Conservation (phyloP, 345 rosid species). For the Gossypium stocksii region DNA sequence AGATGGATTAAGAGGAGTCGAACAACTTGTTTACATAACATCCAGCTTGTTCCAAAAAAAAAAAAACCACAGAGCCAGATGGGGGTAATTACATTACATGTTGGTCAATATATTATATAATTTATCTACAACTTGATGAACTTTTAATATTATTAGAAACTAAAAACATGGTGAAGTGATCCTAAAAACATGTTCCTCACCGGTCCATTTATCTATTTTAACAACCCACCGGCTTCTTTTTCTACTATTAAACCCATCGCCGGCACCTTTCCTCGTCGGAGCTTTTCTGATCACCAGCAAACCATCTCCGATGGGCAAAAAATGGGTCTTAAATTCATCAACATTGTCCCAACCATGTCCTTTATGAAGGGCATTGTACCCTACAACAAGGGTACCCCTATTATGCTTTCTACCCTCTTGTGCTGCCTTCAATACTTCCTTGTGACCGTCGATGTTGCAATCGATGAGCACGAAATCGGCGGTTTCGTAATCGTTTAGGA, state of each 20-base stretch:
- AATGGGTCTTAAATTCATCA: slow-evolving; percentile 26
- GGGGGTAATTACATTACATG: background rate
- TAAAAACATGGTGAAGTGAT: slow-evolving; percentile 21
- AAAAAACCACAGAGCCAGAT: background rate
- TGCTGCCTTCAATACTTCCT: slow-evolving; percentile 26
- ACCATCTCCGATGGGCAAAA: slow-evolving; percentile 54
- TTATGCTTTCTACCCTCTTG: slow-evolving; percentile 12
- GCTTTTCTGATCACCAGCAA: slow-evolving; percentile 29
- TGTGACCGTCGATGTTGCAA: slow-evolving; percentile 25
- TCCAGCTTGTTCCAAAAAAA: background rate
- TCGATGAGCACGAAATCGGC: slow-evolving; percentile 49
- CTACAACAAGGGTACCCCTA: slow-evolving; percentile 30
- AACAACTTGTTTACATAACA: background rate
- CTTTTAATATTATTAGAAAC: background rate
- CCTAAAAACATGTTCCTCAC: slow-evolving; percentile 57
- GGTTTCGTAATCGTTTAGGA: slow-evolving; percentile 21
- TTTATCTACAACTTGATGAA: background rate
- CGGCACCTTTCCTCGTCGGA: background rate
- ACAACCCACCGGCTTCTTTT: slow-evolving; percentile 48
- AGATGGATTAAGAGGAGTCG: background rate
- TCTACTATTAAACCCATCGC: background rate
- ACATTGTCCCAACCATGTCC: slow-evolving; percentile 18
- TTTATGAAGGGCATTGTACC: slow-evolving; percentile 40
- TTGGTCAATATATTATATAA: background rate
- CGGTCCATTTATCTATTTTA: slow-evolving; percentile 37